Evolutionary conservation across 352 stramenopile genomes (phyloP).

Genomic region (Phytophthora macrochlamydospora): DNA sequence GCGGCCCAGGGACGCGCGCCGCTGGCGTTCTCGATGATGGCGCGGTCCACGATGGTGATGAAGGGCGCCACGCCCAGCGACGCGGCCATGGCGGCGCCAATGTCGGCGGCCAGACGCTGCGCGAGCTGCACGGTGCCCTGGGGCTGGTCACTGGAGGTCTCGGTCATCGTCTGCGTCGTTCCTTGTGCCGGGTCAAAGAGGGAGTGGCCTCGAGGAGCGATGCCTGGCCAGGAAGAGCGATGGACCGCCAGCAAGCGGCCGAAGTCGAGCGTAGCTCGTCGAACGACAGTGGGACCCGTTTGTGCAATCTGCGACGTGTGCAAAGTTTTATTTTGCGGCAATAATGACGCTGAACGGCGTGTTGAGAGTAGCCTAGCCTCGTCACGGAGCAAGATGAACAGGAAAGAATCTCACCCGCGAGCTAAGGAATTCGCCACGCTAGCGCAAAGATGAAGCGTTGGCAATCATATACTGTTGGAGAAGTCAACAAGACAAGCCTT

Average conservation of each 20-base stretch:
- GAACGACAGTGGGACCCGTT: constrained; percentile 25
- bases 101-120: constrained; percentile 63
- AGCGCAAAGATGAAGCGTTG: too few relatives aligned
- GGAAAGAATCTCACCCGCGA: background rate
- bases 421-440: too few relatives aligned
- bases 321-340: background rate
- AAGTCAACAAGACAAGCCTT: too few relatives aligned
- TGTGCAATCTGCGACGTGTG: constrained; percentile 31
- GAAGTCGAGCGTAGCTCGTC: constrained; percentile 29
- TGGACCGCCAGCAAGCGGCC: background rate
- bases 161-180: constrained; percentile 24
- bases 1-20: constrained; percentile 66
- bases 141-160: constrained; percentile 18
- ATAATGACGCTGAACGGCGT: constrained; percentile 1
- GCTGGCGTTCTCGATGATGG: constrained; percentile 91
- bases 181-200: constrained; percentile 18
- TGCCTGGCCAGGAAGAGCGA: constrained; percentile 17
- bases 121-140: constrained; percentile 33
- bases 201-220: constrained; percentile 11
- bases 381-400: constrained; percentile 15
- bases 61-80: constrained; percentile 85
- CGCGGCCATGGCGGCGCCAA: constrained; percentile 60
- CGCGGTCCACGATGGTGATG: constrained; percentile 89
- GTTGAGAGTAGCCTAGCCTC: constrained; percentile 11
- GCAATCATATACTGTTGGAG: too few relatives aligned